A percentile compares a stretch with the other conserved stretches of the same genome.
These are phyloP conservation scores for Pestalotiopsis sp. DNA, from an alignment of 2,329 filamentous ascomycete genomes.

Conservation along the genomic window DNA sequence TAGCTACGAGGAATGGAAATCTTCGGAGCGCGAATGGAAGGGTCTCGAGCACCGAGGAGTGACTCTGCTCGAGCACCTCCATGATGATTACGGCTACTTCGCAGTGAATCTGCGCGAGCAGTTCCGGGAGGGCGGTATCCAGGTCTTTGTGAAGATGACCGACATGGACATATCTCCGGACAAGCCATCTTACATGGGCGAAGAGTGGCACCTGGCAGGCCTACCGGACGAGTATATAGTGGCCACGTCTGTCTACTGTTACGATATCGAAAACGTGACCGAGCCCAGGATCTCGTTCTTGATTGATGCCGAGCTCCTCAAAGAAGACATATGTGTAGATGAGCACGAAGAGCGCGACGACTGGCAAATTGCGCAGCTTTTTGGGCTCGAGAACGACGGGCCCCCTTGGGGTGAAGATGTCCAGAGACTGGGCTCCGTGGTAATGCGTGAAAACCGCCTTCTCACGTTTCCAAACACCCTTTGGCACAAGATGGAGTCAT, in stretches of 20 bases:
- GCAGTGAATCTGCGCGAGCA: constrained; percentile 26
- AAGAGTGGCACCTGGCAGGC: constrained; percentile 59
- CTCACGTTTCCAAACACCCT: constrained; percentile 57
- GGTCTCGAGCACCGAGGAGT: too few relatives aligned
- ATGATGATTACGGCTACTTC: background rate
- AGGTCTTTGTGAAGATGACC: constrained; percentile 66
- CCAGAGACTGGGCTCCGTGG: constrained; percentile 50
- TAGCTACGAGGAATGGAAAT: background rate
- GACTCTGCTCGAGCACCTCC: too few relatives aligned
- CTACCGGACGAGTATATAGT: constrained; percentile 64
- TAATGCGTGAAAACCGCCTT: constrained; percentile 48
- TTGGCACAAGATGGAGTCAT: constrained; percentile 32
- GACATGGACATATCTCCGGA: constrained; percentile 63
- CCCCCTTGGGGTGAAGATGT: constrained; percentile 15
- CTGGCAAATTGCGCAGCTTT: constrained; percentile 10
- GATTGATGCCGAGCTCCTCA: constrained; percentile 34
- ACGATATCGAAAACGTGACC: constrained; percentile 61
- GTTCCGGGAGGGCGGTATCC: constrained; percentile 42
- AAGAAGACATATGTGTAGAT: constrained; percentile 29
- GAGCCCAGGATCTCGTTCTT: constrained; percentile 52
- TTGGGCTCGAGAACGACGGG: background rate
- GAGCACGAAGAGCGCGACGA: constrained; percentile 23
- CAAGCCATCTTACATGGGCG: constrained; percentile 53
- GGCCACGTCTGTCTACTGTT: constrained; percentile 64
- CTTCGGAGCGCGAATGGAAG: too few relatives aligned